Evolutionary conservation across 2,329 filamentous ascomycete species (phyloP).

Genomic region (Botrytis paeoniae): DNA sequence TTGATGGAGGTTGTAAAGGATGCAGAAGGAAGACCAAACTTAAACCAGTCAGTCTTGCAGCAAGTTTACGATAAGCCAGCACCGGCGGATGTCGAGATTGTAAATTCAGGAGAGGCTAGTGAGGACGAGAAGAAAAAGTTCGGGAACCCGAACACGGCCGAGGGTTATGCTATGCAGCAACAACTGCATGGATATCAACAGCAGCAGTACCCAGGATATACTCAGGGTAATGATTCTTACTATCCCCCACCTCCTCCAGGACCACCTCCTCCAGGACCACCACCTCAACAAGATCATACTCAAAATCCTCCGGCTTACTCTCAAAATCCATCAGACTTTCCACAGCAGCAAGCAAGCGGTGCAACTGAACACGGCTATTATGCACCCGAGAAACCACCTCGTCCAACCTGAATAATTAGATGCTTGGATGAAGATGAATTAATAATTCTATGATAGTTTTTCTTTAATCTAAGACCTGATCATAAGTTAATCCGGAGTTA

Average conservation of each 20-base stretch:
- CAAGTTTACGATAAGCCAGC: slow-evolving; percentile 21
- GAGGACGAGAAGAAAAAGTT: slow-evolving; percentile 19
- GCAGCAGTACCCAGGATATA: slow-evolving; percentile 1
- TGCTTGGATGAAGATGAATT: not conserved
- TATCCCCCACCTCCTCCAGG: slow-evolving; percentile 14
- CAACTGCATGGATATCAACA: slow-evolving; percentile 4
- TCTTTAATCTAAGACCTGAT: not conserved
- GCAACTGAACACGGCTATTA: slow-evolving; percentile 16
- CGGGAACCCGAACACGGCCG: slow-evolving; percentile 19
- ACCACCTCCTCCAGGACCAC: not conserved
- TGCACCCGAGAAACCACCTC: slow-evolving; percentile 17
- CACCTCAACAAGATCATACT: not conserved
- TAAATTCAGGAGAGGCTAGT: slow-evolving; percentile 16
- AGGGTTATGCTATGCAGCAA: slow-evolving; percentile 16
- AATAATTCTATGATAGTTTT: not conserved
- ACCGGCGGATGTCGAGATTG: slow-evolving; percentile 20
- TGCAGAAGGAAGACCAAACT: slow-evolving; percentile 75
- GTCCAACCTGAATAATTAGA: not conserved
- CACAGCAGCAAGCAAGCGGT: slow-evolving; percentile 3
- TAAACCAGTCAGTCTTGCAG: slow-evolving; percentile 48
- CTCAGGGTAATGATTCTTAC: slow-evolving; percentile 6
- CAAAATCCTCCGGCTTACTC: slow-evolving; percentile 2
- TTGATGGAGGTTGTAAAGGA: slow-evolving; percentile 72
- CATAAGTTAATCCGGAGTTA: not conserved
- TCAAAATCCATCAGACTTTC: not conserved